Percentiles rank a stretch among this genome's conserved stretches.
Conservation (phyloP, 139 green algal species). For the Chlamydomonas urium region DNA sequence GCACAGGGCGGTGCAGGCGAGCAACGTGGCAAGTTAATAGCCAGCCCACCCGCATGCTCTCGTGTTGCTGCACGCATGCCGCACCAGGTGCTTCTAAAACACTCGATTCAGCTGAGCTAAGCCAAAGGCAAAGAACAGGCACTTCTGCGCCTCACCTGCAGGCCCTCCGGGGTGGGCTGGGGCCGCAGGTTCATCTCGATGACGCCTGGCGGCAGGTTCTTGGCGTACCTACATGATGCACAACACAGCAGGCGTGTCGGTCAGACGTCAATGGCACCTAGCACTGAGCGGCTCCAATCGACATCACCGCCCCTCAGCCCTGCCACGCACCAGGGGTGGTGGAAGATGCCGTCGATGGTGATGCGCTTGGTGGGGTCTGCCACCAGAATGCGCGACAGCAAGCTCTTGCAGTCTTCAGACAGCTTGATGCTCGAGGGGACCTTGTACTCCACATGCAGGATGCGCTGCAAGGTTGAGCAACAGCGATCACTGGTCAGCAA, state of each 20-base stretch:
- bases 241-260: background rate
- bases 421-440: constrained; percentile 58
- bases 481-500: no score
- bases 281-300: background rate
- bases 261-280: background rate
- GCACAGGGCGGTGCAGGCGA: no score
- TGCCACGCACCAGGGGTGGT: constrained; percentile 30
- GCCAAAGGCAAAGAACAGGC: no score
- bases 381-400: constrained; percentile 66
- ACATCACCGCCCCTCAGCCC: background rate
- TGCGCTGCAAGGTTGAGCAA: constrained; percentile 67
- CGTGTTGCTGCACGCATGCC: no score
- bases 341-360: constrained; percentile 59
- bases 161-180: constrained; percentile 30
- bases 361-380: constrained; percentile 76
- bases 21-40: no score
- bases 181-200: constrained; percentile 66
- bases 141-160: constrained; percentile 41
- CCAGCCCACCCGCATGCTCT: no score
- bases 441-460: constrained; percentile 77
- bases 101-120: no score
- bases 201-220: constrained; percentile 84
- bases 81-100: no score
- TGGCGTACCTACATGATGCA: constrained; percentile 68
- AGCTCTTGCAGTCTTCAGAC: constrained; percentile 64